These are phyloP conservation scores for Zelonia costaricensis DNA, from an alignment of 208 protist genomes.

Conservation along the genomic window DNA sequence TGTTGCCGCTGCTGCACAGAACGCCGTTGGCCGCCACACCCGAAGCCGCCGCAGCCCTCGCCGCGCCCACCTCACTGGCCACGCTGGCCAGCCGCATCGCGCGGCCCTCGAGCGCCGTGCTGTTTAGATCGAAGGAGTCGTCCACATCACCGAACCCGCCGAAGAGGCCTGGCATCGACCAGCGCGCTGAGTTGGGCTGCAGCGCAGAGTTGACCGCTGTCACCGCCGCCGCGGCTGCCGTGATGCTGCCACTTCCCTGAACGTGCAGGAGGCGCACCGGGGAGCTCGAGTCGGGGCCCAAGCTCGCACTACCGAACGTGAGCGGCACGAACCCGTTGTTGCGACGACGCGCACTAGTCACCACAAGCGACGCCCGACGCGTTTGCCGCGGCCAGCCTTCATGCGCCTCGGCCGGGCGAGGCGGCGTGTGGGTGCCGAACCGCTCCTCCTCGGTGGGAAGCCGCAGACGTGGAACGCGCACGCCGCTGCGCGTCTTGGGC, in stretches of 20 bases:
- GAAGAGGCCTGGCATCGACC: not conserved
- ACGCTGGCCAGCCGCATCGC: conserved; percentile 14
- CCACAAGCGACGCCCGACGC: too few relatives aligned
- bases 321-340: conserved; percentile 15
- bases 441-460: too few relatives aligned
- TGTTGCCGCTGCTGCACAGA: not conserved
- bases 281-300: not conserved
- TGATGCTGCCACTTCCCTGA: not conserved
- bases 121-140: conserved; percentile 18
- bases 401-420: too few relatives aligned
- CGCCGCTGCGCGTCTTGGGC: too few relatives aligned
- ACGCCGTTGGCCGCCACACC: not conserved
- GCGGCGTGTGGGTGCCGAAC: too few relatives aligned
- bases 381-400: too few relatives aligned
- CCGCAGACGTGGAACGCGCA: too few relatives aligned
- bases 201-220: not conserved
- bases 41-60: too few relatives aligned
- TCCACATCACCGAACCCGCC: not conserved
- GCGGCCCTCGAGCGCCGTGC: conserved; percentile 8
- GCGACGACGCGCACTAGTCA: not conserved
- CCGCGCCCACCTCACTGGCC: too few relatives aligned
- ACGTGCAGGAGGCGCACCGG: not conserved
- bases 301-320: conserved; percentile 1
- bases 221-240: not conserved
- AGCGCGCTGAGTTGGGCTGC: not conserved